Percentiles rank a stretch among this genome's conserved stretches.
Evolutionary conservation across 2,329 filamentous ascomycete species (phyloP).

Genomic region (Helotiales sp.): DNA sequence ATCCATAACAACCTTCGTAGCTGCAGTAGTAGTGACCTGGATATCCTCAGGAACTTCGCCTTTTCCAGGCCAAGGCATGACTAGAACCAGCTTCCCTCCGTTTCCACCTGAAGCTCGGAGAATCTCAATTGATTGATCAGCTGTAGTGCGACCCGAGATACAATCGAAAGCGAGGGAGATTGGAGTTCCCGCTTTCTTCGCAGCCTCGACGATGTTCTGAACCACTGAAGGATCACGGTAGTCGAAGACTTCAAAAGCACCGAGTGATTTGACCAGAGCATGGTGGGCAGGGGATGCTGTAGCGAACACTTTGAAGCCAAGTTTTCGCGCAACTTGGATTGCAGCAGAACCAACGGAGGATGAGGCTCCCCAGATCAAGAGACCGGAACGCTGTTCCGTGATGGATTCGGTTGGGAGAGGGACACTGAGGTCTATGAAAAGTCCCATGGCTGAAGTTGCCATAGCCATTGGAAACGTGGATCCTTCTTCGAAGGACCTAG

Average conservation of each 20-base stretch:
- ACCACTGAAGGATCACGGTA: slow-evolving; percentile 29
- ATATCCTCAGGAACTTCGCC: slow-evolving; percentile 6
- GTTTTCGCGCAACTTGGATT: slow-evolving; percentile 43
- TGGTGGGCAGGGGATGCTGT: slow-evolving; percentile 37
- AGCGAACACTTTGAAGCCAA: slow-evolving; percentile 42
- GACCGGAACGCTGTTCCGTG: slow-evolving; percentile 18
- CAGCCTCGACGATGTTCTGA: slow-evolving; percentile 8
- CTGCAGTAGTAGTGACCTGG: slow-evolving; percentile 7
- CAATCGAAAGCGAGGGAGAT: slow-evolving; percentile 17
- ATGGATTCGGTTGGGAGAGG: slow-evolving; percentile 11
- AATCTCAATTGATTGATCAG: slow-evolving; percentile 4
- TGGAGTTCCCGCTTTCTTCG: slow-evolving; percentile 4
- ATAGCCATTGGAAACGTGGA: slow-evolving; percentile 32
- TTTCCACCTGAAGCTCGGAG: slow-evolving; percentile 3
- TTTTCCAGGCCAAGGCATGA: slow-evolving; percentile 1
- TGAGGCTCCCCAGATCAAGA: slow-evolving; percentile 36
- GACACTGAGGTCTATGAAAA: slow-evolving; percentile 11
- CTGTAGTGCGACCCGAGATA: slow-evolving; percentile 5
- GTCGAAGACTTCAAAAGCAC: slow-evolving; percentile 44
- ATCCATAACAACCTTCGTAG: not conserved
- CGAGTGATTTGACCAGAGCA: slow-evolving; percentile 38
- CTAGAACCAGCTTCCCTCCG: slow-evolving; percentile 12
- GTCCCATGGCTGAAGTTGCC: slow-evolving; percentile 15
- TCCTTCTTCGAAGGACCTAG: slow-evolving; percentile 27
- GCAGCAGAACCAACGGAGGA: slow-evolving; percentile 32